Conservation (phyloP, 2,329 filamentous ascomycete genomes). For the Cytospora piceicola region DNA sequence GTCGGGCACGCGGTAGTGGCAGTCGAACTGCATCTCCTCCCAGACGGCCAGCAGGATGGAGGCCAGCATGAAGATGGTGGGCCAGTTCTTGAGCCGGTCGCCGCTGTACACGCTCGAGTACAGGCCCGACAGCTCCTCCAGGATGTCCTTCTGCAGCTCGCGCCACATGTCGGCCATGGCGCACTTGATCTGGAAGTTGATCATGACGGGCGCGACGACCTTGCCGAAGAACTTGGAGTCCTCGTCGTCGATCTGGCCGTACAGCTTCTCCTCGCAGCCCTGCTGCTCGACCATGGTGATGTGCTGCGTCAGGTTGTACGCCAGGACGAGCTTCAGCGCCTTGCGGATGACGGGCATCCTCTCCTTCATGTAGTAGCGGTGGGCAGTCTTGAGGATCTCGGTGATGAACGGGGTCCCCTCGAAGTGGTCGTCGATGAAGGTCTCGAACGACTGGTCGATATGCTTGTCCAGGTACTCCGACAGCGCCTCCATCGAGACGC, state of each 20-base stretch:
- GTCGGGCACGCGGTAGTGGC: constrained; percentile 91
- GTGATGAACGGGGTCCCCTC: constrained; percentile 94
- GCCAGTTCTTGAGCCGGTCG: constrained; percentile 98
- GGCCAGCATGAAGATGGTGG: constrained; percentile 96
- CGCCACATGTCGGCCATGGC: constrained; percentile 98
- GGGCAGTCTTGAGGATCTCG: constrained; percentile 93
- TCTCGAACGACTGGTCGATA: constrained; percentile 88
- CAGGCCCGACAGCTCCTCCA: constrained; percentile 87
- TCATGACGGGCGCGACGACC: constrained; percentile 94
- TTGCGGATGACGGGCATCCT: constrained; percentile 90
- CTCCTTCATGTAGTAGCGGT: constrained; percentile 89
- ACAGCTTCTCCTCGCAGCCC: constrained; percentile 75
- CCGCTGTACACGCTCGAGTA: constrained; percentile 99
- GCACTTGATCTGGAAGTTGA: constrained; percentile 99
- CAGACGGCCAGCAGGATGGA: constrained; percentile 91
- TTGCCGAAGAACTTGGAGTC: constrained; percentile 88
- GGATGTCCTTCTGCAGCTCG: constrained; percentile 91
- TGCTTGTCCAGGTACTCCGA: constrained; percentile 95
- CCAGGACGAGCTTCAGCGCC: constrained; percentile 90
- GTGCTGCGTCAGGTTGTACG: constrained; percentile 93
- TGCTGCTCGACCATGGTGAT: constrained; percentile 93
- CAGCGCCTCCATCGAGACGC: constrained; percentile 77
- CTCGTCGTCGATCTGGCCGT: constrained; percentile 84
- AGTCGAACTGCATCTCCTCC: constrained; percentile 99
- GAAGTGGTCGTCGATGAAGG: constrained; percentile 94